Evolutionary conservation across 495 filamentous ascomycete genomes (phyloP).

Genomic region (Aspergillus kassunensis): DNA sequence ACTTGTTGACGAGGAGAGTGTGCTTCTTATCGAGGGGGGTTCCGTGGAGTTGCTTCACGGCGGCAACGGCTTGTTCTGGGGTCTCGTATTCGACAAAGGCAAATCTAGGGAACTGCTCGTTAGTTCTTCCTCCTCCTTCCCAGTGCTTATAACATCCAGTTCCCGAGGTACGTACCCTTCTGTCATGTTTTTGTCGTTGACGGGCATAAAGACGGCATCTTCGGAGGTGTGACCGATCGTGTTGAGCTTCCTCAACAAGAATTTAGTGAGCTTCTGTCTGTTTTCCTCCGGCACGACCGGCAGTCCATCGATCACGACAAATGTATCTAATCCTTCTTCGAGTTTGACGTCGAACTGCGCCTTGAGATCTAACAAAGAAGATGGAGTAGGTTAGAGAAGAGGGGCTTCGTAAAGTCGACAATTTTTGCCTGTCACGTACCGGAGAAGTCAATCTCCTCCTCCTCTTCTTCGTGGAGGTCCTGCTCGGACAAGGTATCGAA

Average conservation of each 20-base stretch:
- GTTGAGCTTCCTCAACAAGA: constrained; percentile 85
- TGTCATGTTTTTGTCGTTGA: constrained; percentile 75
- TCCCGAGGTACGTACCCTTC: constrained; percentile 60
- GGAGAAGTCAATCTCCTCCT: constrained; percentile 90
- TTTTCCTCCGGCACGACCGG: constrained; percentile 78
- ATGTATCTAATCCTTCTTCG: constrained; percentile 92
- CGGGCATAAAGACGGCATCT: constrained; percentile 87
- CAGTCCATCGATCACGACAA: constrained; percentile 91
- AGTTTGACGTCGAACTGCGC: constrained; percentile 93
- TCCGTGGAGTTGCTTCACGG: constrained; percentile 78
- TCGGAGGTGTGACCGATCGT: constrained; percentile 78
- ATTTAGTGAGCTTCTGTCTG: constrained; percentile 88
- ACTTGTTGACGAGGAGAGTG: constrained; percentile 91
- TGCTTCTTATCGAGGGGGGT: constrained; percentile 91
- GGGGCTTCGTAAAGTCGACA: constrained; percentile 20
- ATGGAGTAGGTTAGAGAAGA: constrained; percentile 23
- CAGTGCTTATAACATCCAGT: background rate
- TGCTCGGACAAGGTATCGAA: constrained; percentile 71
- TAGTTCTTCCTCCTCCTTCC: background rate
- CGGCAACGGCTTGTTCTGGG: constrained; percentile 83
- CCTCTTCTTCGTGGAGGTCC: constrained; percentile 78
- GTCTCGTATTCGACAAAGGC: constrained; percentile 96
- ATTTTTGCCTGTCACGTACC: constrained; percentile 39
- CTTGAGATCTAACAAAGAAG: constrained; percentile 61
- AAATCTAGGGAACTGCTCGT: constrained; percentile 52